Base-by-base conservation (phyloP, 164 flowering plant species). In the Berberis vulgaris region DNA sequence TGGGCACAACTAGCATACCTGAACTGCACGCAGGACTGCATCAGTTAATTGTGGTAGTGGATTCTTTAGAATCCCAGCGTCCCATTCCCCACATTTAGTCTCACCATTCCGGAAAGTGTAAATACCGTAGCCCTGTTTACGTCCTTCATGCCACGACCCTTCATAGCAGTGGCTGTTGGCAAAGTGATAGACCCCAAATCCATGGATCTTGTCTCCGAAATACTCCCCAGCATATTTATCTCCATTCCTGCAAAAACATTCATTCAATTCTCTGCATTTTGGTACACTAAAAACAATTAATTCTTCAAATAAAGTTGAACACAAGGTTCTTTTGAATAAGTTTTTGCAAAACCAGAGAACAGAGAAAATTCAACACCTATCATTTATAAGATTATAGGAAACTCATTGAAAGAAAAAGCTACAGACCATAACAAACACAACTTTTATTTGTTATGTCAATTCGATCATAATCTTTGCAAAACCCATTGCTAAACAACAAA, bases 101-200 rank as follows among this genome's bases (percentile, higher is more conserved):
- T 95, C 97, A 5, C 88, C 87, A 61, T 68, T 91, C 65, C 97
- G 78, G 70, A 95, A 95, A 39, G 89, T 84, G 62, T 95, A 95
- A 86, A 83, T 82, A 40, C 99, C 97, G 50, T 76, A 82, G 3
- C 99, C 99, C 75, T 91, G 97, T 72, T 83, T 89, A 13, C 86
- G 86, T 11, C 99, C 97, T 77, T 95, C 99, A 74, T 91, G 96
- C 99, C 99, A 95, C 6, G 99, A 84, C 2, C 99, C 99, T 58
- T 95, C 97, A 8, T 95, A 95, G 26, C 84, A 81, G 65, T 95
- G 99, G 49, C 97, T 87, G 64, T 95, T 86, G 2, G 97, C 91
- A 69, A 95, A 95, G 69, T 84, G 96, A 72, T 95, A 95, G 2
- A 86, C 94, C 8, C 99, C 99, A 69, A 89, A 95, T 0, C 99